These are phyloP conservation scores for Liriodendron chinense DNA, from an alignment of 164 flowering plant genomes.

Conservation along the genomic window DNA sequence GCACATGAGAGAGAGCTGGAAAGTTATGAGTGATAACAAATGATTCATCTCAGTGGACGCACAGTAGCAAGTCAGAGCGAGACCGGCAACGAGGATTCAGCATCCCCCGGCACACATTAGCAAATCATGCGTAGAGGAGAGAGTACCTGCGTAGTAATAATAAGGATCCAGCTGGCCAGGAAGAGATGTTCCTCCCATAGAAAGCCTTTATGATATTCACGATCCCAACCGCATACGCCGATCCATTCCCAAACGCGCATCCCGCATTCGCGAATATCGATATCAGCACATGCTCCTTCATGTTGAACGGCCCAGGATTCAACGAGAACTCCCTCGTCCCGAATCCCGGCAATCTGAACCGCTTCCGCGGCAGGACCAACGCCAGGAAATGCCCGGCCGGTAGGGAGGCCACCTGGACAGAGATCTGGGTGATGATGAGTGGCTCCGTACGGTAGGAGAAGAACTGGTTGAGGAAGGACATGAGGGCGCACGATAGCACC, in stretches of 20 bases:
- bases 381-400: slow-evolving; percentile 71
- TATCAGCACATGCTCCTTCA: slow-evolving; percentile 76
- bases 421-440: slow-evolving; percentile 53
- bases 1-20: too few species aligned
- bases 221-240: slow-evolving; percentile 59
- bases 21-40: too few species aligned
- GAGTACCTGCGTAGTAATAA: slow-evolving; percentile 66
- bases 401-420: slow-evolving; percentile 62
- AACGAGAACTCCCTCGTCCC: slow-evolving; percentile 42
- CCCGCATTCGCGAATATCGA: slow-evolving; percentile 81
- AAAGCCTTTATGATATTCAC: slow-evolving; percentile 65
- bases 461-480: slow-evolving; percentile 85
- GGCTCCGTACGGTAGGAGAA: slow-evolving; percentile 76
- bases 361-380: slow-evolving; percentile 35
- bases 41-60: too few species aligned
- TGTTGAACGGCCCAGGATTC: slow-evolving; percentile 76
- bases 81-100: too few species aligned
- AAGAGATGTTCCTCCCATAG: slow-evolving; percentile 49
- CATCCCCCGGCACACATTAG: too few species aligned
- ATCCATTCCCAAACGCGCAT: slow-evolving; percentile 55
- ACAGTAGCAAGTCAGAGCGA: too few species aligned
- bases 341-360: slow-evolving; percentile 34
- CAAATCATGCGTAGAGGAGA: too few species aligned
- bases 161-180: slow-evolving; percentile 60
- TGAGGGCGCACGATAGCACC: slow-evolving; percentile 53